phyloP scores from a whole-genome alignment of 352 stramenopile genomes.

The Stramenopiles sp. region DNA sequence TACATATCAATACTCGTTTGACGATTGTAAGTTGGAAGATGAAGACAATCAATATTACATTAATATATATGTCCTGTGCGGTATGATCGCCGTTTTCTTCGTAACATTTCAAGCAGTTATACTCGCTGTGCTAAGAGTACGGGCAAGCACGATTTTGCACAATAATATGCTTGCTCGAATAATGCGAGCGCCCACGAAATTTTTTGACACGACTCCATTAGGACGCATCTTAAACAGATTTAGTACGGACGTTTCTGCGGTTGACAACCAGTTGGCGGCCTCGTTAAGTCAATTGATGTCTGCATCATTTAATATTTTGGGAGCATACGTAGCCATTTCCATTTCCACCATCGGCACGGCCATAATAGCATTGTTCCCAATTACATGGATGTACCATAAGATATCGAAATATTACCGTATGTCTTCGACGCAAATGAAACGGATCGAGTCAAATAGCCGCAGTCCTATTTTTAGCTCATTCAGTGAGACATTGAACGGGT shows the following conservation, averaged over 20 bases:
- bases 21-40: not conserved
- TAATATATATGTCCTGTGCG: not conserved
- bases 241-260: constrained; percentile 36
- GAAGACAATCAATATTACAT: not conserved
- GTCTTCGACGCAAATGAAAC: not conserved
- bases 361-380: not conserved
- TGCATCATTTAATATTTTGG: not conserved
- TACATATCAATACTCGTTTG: no score
- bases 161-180: constrained; percentile 35
- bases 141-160: constrained; percentile 12
- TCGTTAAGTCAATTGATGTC: not conserved
- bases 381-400: not conserved
- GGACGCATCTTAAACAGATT: not conserved
- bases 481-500: constrained; percentile 54
- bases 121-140: not conserved
- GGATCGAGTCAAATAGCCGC: constrained; percentile 14
- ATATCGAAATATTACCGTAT: not conserved
- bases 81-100: not conserved
- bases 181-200: constrained; percentile 30
- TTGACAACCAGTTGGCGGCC: constrained; percentile 54
- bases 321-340: not conserved
- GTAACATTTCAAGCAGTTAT: not conserved
- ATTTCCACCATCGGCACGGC: not conserved
- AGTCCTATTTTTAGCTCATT: constrained; percentile 64
- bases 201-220: not conserved